Evolutionary conservation across 192 early-diverging fungal genomes (phyloP), one percentile per base, ranked within the genome.

Genomic region (Polychytrium aggregatum): DNA sequence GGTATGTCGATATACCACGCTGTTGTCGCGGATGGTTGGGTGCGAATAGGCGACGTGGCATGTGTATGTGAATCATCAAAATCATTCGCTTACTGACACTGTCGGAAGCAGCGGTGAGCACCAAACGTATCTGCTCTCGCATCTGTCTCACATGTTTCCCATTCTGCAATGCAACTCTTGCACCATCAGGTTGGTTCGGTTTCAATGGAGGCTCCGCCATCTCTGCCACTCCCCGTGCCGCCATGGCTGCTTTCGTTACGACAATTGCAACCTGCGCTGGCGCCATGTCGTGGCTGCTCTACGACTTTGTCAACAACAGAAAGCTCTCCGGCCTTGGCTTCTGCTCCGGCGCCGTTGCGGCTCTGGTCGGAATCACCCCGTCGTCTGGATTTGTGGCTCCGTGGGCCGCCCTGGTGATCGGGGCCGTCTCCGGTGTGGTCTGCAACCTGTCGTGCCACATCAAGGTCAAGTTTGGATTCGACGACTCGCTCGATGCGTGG

Each of bases 171-270:
- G n/a, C n/a, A n/a, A n/a, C n/a, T n/a, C n/a, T n/a, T n/a, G n/a
- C n/a, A n/a, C n/a, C n/a, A n/a, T n/a, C n/a, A n/a, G n/a, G n/a
- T 40, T 96, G 92, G 92, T 86, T 88, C 55, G 90, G 88, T 0
- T 97, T 97, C 74, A 95, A 98, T 65, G 91, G 82, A 43, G 94
- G 92, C 35, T 85, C 83, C 29, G 84, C 82, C 11, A 64, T 85
- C 27, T 71, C 76, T 1, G 82, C 84, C 26, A 92, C 86, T 48
- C 53, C 85, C 26, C 83, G 94, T 45, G 88, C 90, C 33, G 87
- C 76, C 27, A 83, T 88, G 81, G 90, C 92, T 20, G 79, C 72
- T 30, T 59, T 84, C 20, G 84, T 85, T 38, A 95, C 90, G 17
- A 88, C 94, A 61, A 52, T 96, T 31, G 80, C 90, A 42, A 84